Evolutionary conservation across 805 yeast genomes (phyloP), one percentile per base, ranked within the genome.

Genomic region (Clavispora asparagi): DNA sequence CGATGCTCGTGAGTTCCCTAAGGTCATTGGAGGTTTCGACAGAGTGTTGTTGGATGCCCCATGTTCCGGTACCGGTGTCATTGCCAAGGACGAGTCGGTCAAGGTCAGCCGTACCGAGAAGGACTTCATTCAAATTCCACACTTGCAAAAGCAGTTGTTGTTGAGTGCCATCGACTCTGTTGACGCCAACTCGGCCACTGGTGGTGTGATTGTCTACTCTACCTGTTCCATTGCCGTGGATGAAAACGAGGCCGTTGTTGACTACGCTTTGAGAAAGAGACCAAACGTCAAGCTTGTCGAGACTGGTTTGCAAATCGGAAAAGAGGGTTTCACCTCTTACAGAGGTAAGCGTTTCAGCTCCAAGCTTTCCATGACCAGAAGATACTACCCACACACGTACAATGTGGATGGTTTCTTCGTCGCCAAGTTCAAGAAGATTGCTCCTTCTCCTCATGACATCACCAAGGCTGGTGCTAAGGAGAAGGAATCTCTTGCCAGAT

Each of bases 61-160:
- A 55, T 94, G 99, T 71, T 90, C 99, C 7, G 99, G 99, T 73
- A 92, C 99, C 3, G 99, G 99, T 71, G 99, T 94, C 57, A 94
- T 94, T 62, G 94, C 96, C 50, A 94, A 94, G 72, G 99, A 94
- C 71, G 95, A 89, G 62, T 83, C 88, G 44, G 98, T 94, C 51
- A 94, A 94, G 69, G 84, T 87, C 12, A 84, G 86, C 52, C 85
- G 98, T 75, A 90, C 96, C 17, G 97, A 90, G 63, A 90, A 90
- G 68, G 99, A 94, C 68, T 94, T 92, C 69, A 84, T 92, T 57
- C 95, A 92, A 68, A 87, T 94, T 58, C 98, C 99, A 46, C 97
- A 92, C 65, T 75, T 94, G 58, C 99, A 94, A 65, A 92, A 92
- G 68, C 98, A 94, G 73, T 77, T 94, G 57, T 70, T 94, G 46